phyloP scores from a whole-genome alignment of 2,329 filamentous ascomycete species.

The Aspergillus fructus region DNA sequence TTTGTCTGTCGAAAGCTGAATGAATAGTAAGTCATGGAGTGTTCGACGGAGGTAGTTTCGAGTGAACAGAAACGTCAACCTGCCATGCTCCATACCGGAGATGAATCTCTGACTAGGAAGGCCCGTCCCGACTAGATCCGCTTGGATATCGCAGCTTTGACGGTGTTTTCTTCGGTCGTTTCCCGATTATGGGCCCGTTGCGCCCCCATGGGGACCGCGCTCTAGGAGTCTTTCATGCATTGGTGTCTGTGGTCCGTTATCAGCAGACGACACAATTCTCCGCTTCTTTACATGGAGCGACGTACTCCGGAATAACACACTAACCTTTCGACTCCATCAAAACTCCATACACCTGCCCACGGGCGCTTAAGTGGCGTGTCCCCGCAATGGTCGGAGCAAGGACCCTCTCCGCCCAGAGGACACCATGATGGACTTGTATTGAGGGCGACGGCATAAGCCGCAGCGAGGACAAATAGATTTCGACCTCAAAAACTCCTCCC shows the following conservation, averaged over 20 bases:
- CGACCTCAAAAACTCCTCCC: not conserved
- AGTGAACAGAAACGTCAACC: not conserved
- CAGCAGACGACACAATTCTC: not conserved
- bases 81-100: not conserved
- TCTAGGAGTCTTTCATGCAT: not conserved
- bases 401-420: not conserved
- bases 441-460: not conserved
- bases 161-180: not conserved
- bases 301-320: not conserved
- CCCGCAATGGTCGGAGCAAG: not conserved
- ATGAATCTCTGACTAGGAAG: not conserved
- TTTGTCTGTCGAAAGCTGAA: not conserved
- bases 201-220: constrained; percentile 7
- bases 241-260: not conserved
- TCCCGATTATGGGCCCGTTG: not conserved
- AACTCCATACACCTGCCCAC: not conserved
- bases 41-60: not conserved
- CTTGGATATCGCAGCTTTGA: constrained; percentile 2
- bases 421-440: not conserved
- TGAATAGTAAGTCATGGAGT: not conserved
- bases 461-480: not conserved
- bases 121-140: not conserved
- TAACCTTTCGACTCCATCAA: not conserved
- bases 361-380: not conserved
- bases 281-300: constrained; percentile 1